Base-by-base conservation (phyloP, 1,139 yeast species). In the Groenewaldozyma auringiensis region DNA sequence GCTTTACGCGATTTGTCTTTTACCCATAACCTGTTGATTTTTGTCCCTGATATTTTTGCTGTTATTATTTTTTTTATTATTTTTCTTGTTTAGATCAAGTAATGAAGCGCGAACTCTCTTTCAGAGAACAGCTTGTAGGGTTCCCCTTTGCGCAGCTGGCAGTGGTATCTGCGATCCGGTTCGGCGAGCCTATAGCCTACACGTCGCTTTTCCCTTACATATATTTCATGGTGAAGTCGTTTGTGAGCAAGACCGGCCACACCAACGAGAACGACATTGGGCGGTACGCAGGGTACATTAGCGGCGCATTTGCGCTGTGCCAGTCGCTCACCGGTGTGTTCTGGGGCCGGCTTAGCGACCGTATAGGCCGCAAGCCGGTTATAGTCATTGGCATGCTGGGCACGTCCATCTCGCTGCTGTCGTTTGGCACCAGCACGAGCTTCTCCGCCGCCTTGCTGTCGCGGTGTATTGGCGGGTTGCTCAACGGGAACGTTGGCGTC, bases 121-220 rank as follows among this genome's bases (percentile, higher is more conserved):
- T 55, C 40, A 46, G 51, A 34, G 56, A 57, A 32, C 59, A 57
- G 49, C 45, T 57, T 42, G 39, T 37, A 14, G 61, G 56, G 25
- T 50, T 57, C 46, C 61, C 61, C n/a, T 58, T 56, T 57, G 49
- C 46, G 8, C 83, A 79, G 58, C 65, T 79, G 60, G 51, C 65
- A 14, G 72, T 59, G 16, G 54, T 69, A 2, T 68, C 75, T 35
- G 50, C 71, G 16, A 71, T 77, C 49, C 64, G 83, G 44, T 68
- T 79, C 43, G 70, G 79, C 8, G 85, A 79, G 56, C 84, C 85
- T 1, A 69, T 80, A 31, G 75, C 83, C 1, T 78, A 79, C 64
- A 76, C 83, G 1, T 78, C 83, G 2, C 58, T 78, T 31, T 78
- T 79, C 59, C 84, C 85, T 2, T 80, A 79, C 57, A 71, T 79